Base-by-base conservation (phyloP, 2,329 filamentous ascomycete genomes). In the Pseudopithomyces chartarum region DNA sequence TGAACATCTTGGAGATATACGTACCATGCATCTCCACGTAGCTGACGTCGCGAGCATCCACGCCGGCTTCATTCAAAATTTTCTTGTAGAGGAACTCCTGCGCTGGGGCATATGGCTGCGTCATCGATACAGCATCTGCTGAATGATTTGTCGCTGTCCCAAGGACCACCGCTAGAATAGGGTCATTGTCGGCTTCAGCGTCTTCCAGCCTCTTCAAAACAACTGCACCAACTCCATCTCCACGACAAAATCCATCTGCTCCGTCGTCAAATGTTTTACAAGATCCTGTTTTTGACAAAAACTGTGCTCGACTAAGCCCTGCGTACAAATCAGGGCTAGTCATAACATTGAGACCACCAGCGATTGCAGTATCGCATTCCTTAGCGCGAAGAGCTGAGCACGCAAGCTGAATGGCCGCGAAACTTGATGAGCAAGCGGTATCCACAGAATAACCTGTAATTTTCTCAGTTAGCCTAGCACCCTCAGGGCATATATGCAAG, bases 371-470 rank as follows among this genome's bases (percentile, higher is more conserved):
- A 36, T 71, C 69, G n/a, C 22, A 36, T 17, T 76, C 72, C 6
- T 73, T 65, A 2, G 33, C 36, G 45, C 64, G 56, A 13, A 77
- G 60, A 2, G 69, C 57, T 22, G 67, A 63, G 29, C 66, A 67
- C 2, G 69, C 74, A 13, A 65, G 20, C 2, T 65, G 54, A 1
- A 58, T 45, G 6, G 43, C 54, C 26, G 19, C 40, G 13, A 43
- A 23, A 44, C 45, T 52, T 17, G 34, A 54, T 2, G 56, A 63
- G 26, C 74, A 77, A 2, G 73, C 74, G 0, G 75, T 70, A 46
- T 77, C 73, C 2, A 76, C 59, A 2, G 63, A 63, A 10, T 59
- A 63, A 39, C 80, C n/a, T n/a, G n/a, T n/a, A n/a, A n/a, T n/a
- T n/a, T n/a, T n/a, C n/a, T n/a, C n/a, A n/a, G n/a, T n/a, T n/a